Evolutionary conservation across 202 grass and related monocot genomes (phyloP), one percentile per base, ranked within the genome.

Genomic region (Zizania palustris): DNA sequence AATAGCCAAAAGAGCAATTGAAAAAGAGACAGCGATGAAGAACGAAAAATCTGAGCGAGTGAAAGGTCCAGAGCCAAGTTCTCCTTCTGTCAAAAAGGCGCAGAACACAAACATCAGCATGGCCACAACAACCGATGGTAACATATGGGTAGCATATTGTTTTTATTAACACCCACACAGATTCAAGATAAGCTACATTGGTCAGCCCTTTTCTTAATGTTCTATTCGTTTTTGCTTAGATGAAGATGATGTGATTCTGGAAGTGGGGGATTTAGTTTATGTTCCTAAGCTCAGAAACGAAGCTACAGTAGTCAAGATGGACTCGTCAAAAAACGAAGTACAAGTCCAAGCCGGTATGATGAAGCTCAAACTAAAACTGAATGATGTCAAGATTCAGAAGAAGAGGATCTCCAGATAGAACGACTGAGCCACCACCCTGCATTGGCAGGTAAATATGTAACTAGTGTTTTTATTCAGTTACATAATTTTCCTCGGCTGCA

Each of bases 331-430:
- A 71, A 44, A 84, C 56, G 81, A 85, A 76, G 59, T 93, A 14
- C 73, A 88, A 49, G 79, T 93, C 59, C 91, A 93, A 84, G 85
- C 82, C 12, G 75, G 87, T 54, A 90, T 90, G 54, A 88, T 93
- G 82, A 90, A 90, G 75, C 77, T 93, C 71, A 87, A 87, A 84
- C 40, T 93, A 55, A 90, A 90, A 65, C n/a, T 93, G 20, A 69
- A 80, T 64, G 88, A 91, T 56, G 57, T 81, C 56, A 74, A 77
- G 62, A 69, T 83, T 68, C 84, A 65, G 81, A 83, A 83, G 43
- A 63, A 48, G 71, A 87, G 60, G 73, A 82, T 74, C 55, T 77
- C 78, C 46, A 85, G 82, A 75, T 85, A 69, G 48, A 71, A 75
- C 16, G 44, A 16, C 51, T 71, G 44, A 11, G 20, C 7, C 46